Conservation (phyloP, 805 yeast species). For the Sugiyamaella americana region DNA sequence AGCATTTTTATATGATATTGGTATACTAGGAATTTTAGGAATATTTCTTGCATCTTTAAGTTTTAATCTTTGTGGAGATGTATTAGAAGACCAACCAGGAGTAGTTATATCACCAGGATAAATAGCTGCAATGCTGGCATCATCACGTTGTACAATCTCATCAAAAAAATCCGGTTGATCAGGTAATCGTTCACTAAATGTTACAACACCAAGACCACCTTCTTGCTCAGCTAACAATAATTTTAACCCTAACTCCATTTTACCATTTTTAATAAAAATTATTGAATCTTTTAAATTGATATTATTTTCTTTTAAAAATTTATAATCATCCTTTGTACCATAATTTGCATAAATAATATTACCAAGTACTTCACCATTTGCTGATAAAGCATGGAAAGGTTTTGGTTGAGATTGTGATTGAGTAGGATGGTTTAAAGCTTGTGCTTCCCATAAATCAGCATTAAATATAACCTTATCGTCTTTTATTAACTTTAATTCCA, state of each 20-base stretch:
- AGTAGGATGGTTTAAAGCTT: conserved; percentile 26
- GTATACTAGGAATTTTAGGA: conserved; percentile 70
- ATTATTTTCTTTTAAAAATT: conserved; percentile 33
- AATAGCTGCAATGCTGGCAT: conserved; percentile 29
- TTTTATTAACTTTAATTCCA: conserved; percentile 23
- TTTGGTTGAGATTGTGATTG: conserved; percentile 26
- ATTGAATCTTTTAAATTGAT: conserved; percentile 46
- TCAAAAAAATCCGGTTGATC: conserved; percentile 34
- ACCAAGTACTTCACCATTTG: conserved; percentile 50
- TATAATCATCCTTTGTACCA: conserved; percentile 56
- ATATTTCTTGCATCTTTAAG: conserved; percentile 47
- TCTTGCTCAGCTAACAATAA: conserved; percentile 46
- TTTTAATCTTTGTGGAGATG: conserved; percentile 35
- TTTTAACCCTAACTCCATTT: conserved; percentile 45
- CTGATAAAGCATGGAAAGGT: conserved; percentile 61
- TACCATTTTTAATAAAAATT: conserved; percentile 52
- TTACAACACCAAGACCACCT: conserved; percentile 63
- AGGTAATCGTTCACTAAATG: conserved; percentile 44
- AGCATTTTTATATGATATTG: conserved; percentile 73
- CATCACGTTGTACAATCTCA: conserved; percentile 45
- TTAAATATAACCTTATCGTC: conserved; percentile 25
- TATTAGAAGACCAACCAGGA: conserved; percentile 64
- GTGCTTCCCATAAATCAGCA: conserved; percentile 37
- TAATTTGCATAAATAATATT: conserved; percentile 57
- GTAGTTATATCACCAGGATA: conserved; percentile 74